Evolutionary conservation across 2,329 filamentous ascomycete genomes (phyloP).

Genomic region (Ascochyta lentis): DNA sequence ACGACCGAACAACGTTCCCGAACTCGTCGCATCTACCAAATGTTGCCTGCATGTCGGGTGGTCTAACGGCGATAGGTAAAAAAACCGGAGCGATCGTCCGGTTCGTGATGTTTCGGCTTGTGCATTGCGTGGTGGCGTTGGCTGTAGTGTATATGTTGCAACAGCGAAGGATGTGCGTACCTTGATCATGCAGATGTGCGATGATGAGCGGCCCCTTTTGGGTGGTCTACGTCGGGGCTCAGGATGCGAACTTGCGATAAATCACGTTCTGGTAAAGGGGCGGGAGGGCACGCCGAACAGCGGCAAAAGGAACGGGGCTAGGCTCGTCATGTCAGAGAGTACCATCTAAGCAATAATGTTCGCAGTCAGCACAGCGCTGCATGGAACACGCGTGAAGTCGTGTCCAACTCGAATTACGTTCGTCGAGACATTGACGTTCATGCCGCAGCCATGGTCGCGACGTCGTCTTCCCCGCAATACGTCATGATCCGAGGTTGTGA

Average conservation of each 20-base stretch:
- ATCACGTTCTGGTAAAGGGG: no score
- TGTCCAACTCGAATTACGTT: neutral
- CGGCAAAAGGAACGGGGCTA: no score
- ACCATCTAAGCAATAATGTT: no score
- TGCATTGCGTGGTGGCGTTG: conserved; percentile 8
- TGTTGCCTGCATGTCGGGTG: neutral
- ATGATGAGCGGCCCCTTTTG: no score
- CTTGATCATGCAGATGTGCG: no score
- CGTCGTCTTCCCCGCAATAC: conserved; percentile 25
- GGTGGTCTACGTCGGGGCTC: no score
- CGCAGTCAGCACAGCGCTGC: no score
- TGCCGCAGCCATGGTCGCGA: neutral
- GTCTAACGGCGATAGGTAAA: neutral
- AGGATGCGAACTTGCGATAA: no score
- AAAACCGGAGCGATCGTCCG: neutral
- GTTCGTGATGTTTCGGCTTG: conserved; percentile 8
- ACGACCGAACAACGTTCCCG: neutral
- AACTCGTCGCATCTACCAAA: conserved; percentile 2
- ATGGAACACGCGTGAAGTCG: neutral
- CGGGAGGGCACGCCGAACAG: no score
- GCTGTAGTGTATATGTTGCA: no score
- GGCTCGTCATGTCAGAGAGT: no score
- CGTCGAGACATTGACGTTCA: neutral
- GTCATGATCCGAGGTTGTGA: conserved; percentile 25
- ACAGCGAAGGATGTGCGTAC: no score